Evolutionary conservation across 1,139 yeast genomes (phyloP), one percentile per base, ranked within the genome.

Genomic region (Diutina ranongensis): DNA sequence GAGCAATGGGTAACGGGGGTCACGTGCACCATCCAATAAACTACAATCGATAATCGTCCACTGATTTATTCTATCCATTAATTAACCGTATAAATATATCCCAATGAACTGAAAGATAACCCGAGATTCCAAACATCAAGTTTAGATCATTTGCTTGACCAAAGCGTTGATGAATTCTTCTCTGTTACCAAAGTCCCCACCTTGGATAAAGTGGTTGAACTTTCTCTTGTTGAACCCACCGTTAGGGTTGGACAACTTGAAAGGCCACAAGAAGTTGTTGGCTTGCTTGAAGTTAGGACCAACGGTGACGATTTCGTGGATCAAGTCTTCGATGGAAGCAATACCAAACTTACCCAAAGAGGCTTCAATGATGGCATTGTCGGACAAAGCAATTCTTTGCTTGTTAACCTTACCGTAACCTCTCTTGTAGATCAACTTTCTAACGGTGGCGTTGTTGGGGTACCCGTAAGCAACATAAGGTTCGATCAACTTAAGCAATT

Each of bases 211-310:
- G 79, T 92, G 98, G 80, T 83, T 83, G 95, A 92, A 92, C 83
- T 92, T 92, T 84, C 97, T 88, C 59, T 88, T 86, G 77, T 97
- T 95, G 97, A 96, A 92, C 73, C 98, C 98, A 72, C 98, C 98
- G 71, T 81, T 80, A 71, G 98, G 98, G 83, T 87, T 88, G 64
- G 97, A 88, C 69, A 92, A 84, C 82, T 89, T 85, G 95, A 92
- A 92, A 76, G 98, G 98, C 97, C 97, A 92, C 76, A 92, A 80
- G 81, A 92, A 92, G 97, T 92, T 92, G 88, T 87, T 85, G 63
- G 88, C 98, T 80, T 92, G 97, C 82, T 92, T 92, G 89, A 92
- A 92, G 92, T 88, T 87, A 71, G 97, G 97, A 69, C 97, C 97
- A 69, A 89, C 97, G 57, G 97, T 84, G 85, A 78, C 83, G 66